Base-by-base conservation (phyloP, 345 rosid genomes). In the Euphorbia tirucalli region DNA sequence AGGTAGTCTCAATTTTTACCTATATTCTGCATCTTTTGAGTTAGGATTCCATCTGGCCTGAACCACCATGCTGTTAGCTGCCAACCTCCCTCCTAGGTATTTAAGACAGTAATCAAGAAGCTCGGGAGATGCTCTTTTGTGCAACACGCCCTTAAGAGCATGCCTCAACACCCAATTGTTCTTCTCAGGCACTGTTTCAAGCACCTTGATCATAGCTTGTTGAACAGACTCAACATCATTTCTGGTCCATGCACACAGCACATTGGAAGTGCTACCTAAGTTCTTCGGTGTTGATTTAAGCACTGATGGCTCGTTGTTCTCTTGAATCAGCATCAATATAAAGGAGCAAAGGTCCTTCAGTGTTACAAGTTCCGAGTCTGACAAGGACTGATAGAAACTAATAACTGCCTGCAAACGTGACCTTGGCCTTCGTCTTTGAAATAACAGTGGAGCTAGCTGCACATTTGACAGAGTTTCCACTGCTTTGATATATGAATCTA, bases 21-120 rank as follows among this genome's bases (percentile, higher is more conserved):
- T 91, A 85, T 81, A 89, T 65, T 86, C 92, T 0, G 82, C 71
- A 71, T 86, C 94, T 63, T 69, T 78, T 3, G 84, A 68, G 21
- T 61, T 55, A 55, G 79, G 85, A 68, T 79, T 84, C 71, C 70
- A 80, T 22, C 84, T 81, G 4, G 77, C 73, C 64, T 58, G 82
- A 73, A 91, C 92, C 27, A 84, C 80, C 80, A 54, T 78, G 54
- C 83, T 79, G 61, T 75, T 71, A 25, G 81, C 65, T 15, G 71
- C 77, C 58, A 79, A 56, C 31, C 65, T 76, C 61, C 90, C 93
- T 48, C 79, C 83, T 44, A 86, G 58, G 80, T 89, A 84, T 77
- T 83, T 86, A 49, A 89, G 89, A 81, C 89, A 86, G 62, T 89
- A 91, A 74, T 91, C 83, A 61, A 89, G 81, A 41, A 87, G 87